Base-by-base conservation (phyloP, 805 yeast species). In the Zygoascus flipseniorum region DNA sequence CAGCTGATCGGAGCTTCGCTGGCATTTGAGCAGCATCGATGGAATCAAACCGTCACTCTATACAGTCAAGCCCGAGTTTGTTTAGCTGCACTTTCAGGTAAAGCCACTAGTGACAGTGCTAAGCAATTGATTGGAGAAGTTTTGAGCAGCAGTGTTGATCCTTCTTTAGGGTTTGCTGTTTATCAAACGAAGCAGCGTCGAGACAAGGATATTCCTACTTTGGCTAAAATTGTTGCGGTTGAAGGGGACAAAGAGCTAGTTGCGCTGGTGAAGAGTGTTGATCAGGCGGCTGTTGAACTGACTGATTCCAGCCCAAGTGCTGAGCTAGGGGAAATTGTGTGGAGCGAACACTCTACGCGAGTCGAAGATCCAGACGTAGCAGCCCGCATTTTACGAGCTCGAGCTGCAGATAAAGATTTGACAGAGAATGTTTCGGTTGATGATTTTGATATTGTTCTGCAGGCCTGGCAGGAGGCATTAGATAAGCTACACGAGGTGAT, bases 321-420 rank as follows among this genome's bases (percentile, higher is more conserved):
- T 23, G 60, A 65, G 50, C 73, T 77, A 28, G 78, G 76, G 48
- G 73, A 73, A 41, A 68, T 85, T 23, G 61, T 74, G 50, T 83
- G 85, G 79, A 72, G 88, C 58, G 72, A 76, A 18, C 82, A 82
- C 65, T 69, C 74, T 9, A 96, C 96, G 0, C 63, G 64, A 5
- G 72, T 90, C 23, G 72, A 75, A 56, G 87, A 87, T 59, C 85
- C 87, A 50, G 89, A 87, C 56, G 74, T 89, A 46, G 86, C 95
- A 0, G 77, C 62, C 31, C 61, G 65, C 8, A 58, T 72, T 19
- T 47, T 60, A 14, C 52, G 56, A 6, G 73, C 73, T 1, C 59
- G 59, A 43, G 53, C 53, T 2, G 51, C 52, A 26, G 68, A 66
- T 42, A 47, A 47, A 16, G 46, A 48, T 6, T 57, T 67, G 11